Base-by-base conservation (phyloP, 441 rosid genomes). In the Lepidium campestre region DNA sequence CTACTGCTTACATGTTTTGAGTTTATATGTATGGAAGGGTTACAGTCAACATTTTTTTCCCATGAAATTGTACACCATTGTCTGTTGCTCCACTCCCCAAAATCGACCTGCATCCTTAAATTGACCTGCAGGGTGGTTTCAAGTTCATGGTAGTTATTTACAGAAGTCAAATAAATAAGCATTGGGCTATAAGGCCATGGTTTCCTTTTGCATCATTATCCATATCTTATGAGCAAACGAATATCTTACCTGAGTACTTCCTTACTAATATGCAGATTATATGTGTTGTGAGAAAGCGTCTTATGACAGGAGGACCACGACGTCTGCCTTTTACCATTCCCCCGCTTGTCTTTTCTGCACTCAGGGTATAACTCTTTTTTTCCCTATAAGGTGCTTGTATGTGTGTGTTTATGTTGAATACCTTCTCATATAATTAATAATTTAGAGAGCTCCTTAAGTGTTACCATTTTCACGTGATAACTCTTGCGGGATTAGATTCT, bases 261-360 rank as follows among this genome's bases (percentile, higher is more conserved):
- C 52, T 67, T 46, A 31, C 56, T 71, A 64, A 48, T 54, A 9
- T 75, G 71, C 87, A 86, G 89, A 86, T 86, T 36, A 78, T 82
- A 75, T 78, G 70, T 62, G 84, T 76, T 10, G 84, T 81, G 77
- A 77, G 76, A 77, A 84, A 82, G 78, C 88, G 82, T 72, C 77
- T 79, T 50, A 73, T 84, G 85, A 73, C 65, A 6, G 87, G 89
- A 68, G 89, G 91, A 78, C 74, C 81, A 6, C 81, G 71, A 60
- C 83, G 85, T 64, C 76, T 82, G 61, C 84, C 81, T 46, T 83
- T 82, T 69, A 84, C 89, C 7, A 68, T 82, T 76, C 84, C 91
- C 37, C 67, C 91, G 1, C 78, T 84, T 66, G 78, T 82, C 45
- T 84, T 82, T 75, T 80, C 86, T 64, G 84, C 89, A 49, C 84